Percentiles rank a stretch among this genome's conserved stretches.
These are phyloP conservation scores for Verticillium nonalfalfae DNA, from an alignment of 2,329 filamentous ascomycete species.

Conservation along the genomic window DNA sequence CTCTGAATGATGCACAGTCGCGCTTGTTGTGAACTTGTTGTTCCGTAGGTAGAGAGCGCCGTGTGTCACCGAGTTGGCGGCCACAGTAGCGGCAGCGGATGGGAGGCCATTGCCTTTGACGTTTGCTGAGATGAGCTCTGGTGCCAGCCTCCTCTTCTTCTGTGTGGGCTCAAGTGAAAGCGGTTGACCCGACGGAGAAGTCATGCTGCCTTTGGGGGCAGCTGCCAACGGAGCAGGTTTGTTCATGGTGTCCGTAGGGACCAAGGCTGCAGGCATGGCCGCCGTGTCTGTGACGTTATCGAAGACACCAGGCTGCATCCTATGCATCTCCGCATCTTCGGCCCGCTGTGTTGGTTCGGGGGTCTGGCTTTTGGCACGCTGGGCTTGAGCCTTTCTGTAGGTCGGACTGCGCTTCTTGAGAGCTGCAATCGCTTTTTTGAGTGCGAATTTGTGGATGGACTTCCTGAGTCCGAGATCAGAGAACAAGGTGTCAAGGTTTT, in stretches of 20 bases:
- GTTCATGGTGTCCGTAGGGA: background rate
- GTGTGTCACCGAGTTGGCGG: too few relatives aligned
- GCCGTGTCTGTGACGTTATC: background rate
- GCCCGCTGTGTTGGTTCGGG: background rate
- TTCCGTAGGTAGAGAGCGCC: background rate
- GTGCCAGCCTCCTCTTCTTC: slow-evolving; percentile 22
- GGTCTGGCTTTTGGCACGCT: background rate
- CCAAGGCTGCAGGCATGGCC: background rate
- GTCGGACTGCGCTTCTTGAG: slow-evolving; percentile 11
- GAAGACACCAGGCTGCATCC: background rate
- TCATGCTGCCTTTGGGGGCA: background rate
- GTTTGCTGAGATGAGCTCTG: slow-evolving; percentile 12
- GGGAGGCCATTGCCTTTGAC: slow-evolving; percentile 8
- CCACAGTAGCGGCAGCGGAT: background rate
- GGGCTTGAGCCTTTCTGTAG: slow-evolving; percentile 8
- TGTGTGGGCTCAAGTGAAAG: slow-evolving; percentile 2
- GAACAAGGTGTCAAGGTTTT: slow-evolving; percentile 41
- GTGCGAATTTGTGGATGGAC: slow-evolving; percentile 49
- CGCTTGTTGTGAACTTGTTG: background rate
- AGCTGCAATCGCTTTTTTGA: slow-evolving; percentile 48
- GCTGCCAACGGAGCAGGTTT: background rate
- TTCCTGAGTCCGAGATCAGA: slow-evolving; percentile 49
- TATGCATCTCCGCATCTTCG: background rate
- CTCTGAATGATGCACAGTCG: background rate
- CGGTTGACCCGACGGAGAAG: background rate